These are phyloP conservation scores for Paraphoma sp. DNA, from an alignment of 2,329 filamentous ascomycete species.

Conservation along the genomic window DNA sequence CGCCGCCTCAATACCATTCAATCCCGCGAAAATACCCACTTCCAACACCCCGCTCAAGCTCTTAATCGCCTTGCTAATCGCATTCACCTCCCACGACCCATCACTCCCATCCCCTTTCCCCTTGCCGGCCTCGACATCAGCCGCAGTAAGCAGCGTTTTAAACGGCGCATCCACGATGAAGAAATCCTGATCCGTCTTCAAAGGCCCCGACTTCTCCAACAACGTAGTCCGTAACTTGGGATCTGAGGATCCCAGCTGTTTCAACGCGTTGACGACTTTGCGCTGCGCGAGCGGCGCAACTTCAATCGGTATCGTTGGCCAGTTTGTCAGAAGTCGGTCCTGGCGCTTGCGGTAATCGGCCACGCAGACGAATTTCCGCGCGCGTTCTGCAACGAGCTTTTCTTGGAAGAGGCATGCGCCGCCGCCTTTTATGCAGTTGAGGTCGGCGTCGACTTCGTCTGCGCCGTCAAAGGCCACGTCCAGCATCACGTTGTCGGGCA, in stretches of 20 bases:
- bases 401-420: constrained; percentile 98
- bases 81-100: constrained; percentile 81
- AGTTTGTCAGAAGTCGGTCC: constrained; percentile 72
- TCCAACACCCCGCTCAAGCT: constrained; percentile 86
- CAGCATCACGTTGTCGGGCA: constrained; percentile 69
- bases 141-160: constrained; percentile 68
- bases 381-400: constrained; percentile 87
- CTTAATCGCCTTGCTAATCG: constrained; percentile 77
- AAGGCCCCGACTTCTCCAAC: constrained; percentile 79
- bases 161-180: constrained; percentile 95
- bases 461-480: constrained; percentile 96
- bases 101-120: constrained; percentile 61
- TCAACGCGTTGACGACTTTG: constrained; percentile 76
- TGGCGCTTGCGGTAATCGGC: constrained; percentile 93
- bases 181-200: constrained; percentile 85
- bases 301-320: constrained; percentile 90
- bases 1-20: constrained; percentile 74
- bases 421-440: constrained; percentile 98
- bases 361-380: constrained; percentile 86
- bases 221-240: constrained; percentile 76
- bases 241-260: constrained; percentile 72
- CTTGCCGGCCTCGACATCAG: constrained; percentile 57
- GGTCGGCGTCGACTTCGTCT: constrained; percentile 91
- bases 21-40: constrained; percentile 86
- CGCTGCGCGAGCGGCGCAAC: constrained; percentile 84